Evolutionary conservation across 345 rosid species (phyloP).

Genomic region (Corymbia maculata): DNA sequence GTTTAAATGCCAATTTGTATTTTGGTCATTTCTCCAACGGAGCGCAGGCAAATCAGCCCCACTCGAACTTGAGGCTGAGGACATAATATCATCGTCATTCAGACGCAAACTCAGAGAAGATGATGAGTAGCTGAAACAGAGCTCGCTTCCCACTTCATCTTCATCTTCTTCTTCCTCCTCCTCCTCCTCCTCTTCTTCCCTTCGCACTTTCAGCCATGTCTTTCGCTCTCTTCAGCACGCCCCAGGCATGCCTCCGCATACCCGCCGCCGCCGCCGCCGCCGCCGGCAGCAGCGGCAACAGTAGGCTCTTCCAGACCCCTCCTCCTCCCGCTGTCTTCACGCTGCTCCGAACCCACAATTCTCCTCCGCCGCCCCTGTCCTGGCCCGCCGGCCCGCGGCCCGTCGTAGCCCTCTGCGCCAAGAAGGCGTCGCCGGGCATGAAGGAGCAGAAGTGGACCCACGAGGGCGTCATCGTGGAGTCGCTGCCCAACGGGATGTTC

Average conservation of each 20-base stretch:
- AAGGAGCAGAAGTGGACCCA: constrained; percentile 41
- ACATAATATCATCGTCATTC: background rate
- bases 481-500: constrained; percentile 66
- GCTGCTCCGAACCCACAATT: background rate
- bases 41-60: background rate
- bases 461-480: constrained; percentile 46
- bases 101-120: background rate
- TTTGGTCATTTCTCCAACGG: fast-evolving
- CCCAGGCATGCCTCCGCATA: background rate
- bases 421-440: constrained; percentile 6
- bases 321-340: background rate
- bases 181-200: background rate
- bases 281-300: background rate
- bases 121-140: background rate
- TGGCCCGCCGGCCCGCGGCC: background rate
- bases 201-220: background rate
- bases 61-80: background rate
- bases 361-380: background rate
- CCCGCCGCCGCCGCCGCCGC: background rate
- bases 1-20: background rate
- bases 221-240: background rate
- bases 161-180: background rate
- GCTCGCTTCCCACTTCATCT: background rate
- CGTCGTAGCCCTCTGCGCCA: background rate
- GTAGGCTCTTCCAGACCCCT: background rate